phyloP scores from a whole-genome alignment of 2,329 filamentous ascomycete genomes.

The Capronia coronata region DNA sequence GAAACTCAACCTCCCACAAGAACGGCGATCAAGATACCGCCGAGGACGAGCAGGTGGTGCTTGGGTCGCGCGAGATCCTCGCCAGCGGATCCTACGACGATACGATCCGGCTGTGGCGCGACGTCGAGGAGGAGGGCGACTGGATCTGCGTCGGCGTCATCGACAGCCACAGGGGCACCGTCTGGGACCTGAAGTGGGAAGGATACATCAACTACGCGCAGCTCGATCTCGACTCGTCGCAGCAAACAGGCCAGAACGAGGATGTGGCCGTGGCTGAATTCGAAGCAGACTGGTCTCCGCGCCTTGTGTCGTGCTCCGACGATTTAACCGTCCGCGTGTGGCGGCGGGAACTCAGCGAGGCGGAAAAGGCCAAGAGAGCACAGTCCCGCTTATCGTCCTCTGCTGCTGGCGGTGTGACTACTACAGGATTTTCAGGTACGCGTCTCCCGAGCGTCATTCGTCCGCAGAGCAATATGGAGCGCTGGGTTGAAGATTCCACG shows the following conservation, averaged over 20 bases:
- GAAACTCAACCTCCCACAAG: neutral
- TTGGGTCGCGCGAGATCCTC: constrained; percentile 54
- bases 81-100: constrained; percentile 94
- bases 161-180: constrained; percentile 73
- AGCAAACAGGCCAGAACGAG: constrained; percentile 4
- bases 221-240: constrained; percentile 12
- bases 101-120: constrained; percentile 74
- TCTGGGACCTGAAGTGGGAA: constrained; percentile 77
- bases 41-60: constrained; percentile 16
- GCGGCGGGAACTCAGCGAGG: constrained; percentile 56
- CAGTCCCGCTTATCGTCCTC: neutral
- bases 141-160: constrained; percentile 85
- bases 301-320: constrained; percentile 78
- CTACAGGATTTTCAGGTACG: constrained; percentile 20
- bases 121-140: constrained; percentile 70
- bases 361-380: constrained; percentile 36
- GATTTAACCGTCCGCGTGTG: constrained; percentile 76
- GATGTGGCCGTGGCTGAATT: constrained; percentile 23
- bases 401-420: constrained; percentile 2
- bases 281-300: constrained; percentile 36
- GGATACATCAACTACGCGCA: constrained; percentile 19
- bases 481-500: constrained; percentile 71
- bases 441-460: constrained; percentile 87
- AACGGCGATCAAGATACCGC: constrained; percentile 1
- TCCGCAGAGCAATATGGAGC: constrained; percentile 63